Conservation (phyloP, 306 rosid genomes). For the Cucurbita maxima region DNA sequence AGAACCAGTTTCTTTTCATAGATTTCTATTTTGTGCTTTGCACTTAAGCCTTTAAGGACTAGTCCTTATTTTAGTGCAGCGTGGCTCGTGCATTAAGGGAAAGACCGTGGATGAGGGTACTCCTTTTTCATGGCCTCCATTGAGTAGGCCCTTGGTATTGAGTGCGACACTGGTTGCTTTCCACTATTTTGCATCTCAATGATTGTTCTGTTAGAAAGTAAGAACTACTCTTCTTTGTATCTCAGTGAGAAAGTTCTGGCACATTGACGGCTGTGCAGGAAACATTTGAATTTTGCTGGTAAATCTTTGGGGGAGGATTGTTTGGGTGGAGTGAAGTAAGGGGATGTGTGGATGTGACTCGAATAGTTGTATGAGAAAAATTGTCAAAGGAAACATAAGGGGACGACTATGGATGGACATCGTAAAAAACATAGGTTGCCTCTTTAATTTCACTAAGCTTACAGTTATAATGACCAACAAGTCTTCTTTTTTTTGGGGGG, state of each 20-base stretch:
- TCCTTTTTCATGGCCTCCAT: not conserved
- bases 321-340: not conserved
- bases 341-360: not conserved
- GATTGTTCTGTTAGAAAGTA: too few species aligned
- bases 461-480: too few species aligned
- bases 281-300: too few species aligned
- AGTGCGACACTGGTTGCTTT: too few species aligned
- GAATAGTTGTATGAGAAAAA: not conserved
- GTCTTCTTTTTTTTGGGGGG: not conserved
- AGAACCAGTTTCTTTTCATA: not conserved
- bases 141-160: not conserved
- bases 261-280: too few species aligned
- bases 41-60: not conserved
- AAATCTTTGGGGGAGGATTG: not conserved
- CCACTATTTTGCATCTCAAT: too few species aligned
- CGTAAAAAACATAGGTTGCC: not conserved
- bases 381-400: not conserved
- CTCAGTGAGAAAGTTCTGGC: too few species aligned
- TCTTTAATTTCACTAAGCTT: not conserved
- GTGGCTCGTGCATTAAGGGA: not conserved
- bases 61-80: not conserved
- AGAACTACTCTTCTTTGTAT: too few species aligned
- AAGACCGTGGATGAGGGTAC: not conserved
- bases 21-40: not conserved
- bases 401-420: not conserved